These are phyloP conservation scores for Rosa rugosa DNA, from an alignment of 306 rosid species.

Conservation along the genomic window DNA sequence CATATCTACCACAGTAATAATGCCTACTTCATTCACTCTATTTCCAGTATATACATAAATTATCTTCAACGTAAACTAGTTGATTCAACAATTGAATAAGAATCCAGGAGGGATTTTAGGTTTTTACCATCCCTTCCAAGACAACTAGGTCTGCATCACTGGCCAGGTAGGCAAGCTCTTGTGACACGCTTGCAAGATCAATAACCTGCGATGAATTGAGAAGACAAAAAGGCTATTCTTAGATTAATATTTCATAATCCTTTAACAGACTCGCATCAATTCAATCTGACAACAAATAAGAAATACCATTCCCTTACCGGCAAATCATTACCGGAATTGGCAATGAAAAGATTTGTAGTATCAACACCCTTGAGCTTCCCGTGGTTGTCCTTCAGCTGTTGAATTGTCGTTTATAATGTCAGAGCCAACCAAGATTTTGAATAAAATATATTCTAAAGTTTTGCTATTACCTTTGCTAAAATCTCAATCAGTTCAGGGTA, in stretches of 20 bases:
- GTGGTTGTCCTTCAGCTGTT: conserved; percentile 75
- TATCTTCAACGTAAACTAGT: not conserved
- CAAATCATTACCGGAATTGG: conserved; percentile 93
- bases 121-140: conserved; percentile 94
- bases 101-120: not conserved
- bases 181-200: conserved; percentile 82
- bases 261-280: not conserved
- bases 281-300: conserved; percentile 4
- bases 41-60: not conserved
- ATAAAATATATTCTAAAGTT: not conserved
- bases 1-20: not conserved
- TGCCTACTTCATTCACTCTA: not conserved
- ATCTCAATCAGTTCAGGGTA: conserved; percentile 78
- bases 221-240: conserved; percentile 16
- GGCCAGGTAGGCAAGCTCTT: conserved; percentile 82
- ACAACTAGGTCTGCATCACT: conserved; percentile 86
- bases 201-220: conserved; percentile 57
- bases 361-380: conserved; percentile 73
- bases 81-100: not conserved
- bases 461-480: conserved; percentile 58
- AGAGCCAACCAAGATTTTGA: conserved; percentile 30
- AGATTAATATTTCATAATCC: conserved; percentile 1
- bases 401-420: conserved; percentile 28
- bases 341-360: conserved; percentile 68
- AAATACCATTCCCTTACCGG: conserved; percentile 67